phyloP scores from a whole-genome alignment of 345 rosid genomes.

The Camelina hispida region DNA sequence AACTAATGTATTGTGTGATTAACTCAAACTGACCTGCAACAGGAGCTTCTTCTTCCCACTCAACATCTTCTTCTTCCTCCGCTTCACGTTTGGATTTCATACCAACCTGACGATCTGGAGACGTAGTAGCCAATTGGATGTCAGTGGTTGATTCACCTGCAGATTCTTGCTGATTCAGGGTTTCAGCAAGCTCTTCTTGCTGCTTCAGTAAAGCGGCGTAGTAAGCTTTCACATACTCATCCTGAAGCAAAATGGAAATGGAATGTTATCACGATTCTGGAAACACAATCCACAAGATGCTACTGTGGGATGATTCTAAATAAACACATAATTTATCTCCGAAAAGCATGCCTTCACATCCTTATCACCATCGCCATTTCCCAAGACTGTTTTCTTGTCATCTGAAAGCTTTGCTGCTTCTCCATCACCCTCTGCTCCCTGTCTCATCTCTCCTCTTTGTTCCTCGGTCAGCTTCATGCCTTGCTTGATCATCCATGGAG shows the following conservation, averaged over 20 bases:
- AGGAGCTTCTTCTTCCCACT: slow-evolving; percentile 68
- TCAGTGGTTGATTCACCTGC: slow-evolving; percentile 43
- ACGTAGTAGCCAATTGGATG: slow-evolving; percentile 37
- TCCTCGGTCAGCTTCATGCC: slow-evolving; percentile 90
- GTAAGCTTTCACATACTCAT: slow-evolving; percentile 78
- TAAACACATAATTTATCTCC: background rate
- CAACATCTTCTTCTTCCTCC: slow-evolving; percentile 65
- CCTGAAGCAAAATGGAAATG: slow-evolving; percentile 50
- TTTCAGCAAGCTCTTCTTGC: slow-evolving; percentile 62
- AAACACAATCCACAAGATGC: slow-evolving; percentile 1
- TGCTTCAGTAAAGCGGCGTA: slow-evolving; percentile 66
- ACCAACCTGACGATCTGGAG: slow-evolving; percentile 74
- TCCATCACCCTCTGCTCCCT: slow-evolving; percentile 41
- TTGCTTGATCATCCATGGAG: slow-evolving; percentile 94
- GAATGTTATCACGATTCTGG: background rate
- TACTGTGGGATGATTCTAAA: background rate
- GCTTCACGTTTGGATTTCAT: slow-evolving; percentile 74
- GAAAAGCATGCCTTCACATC: slow-evolving; percentile 54
- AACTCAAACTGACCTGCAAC: slow-evolving; percentile 53
- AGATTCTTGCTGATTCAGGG: slow-evolving; percentile 52
- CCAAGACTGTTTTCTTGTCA: slow-evolving; percentile 68
- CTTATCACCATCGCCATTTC: slow-evolving; percentile 49
- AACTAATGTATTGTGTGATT: slow-evolving; percentile 15
- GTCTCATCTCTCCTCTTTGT: slow-evolving; percentile 83
- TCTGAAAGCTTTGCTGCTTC: slow-evolving; percentile 49